These are phyloP conservation scores for Cystobasidium ongulense DNA, from an alignment of 768 basidiomycete species.

Conservation along the genomic window DNA sequence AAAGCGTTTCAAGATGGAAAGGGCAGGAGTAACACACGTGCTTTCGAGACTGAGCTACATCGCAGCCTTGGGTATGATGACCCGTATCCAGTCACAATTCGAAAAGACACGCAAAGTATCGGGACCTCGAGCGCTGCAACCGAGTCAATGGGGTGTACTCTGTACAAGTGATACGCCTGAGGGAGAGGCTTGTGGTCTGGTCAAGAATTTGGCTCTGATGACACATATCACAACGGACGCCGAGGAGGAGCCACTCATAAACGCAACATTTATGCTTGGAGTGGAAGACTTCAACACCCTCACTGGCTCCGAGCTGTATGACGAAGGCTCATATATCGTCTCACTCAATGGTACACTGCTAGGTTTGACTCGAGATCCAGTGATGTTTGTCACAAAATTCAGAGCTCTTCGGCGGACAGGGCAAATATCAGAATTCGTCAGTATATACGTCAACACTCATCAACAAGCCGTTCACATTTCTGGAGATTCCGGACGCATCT, in stretches of 20 bases:
- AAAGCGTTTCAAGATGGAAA: slow-evolving; percentile 97
- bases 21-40: slow-evolving; percentile 96
- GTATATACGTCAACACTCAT: slow-evolving; percentile 91
- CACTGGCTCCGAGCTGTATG: slow-evolving; percentile 92
- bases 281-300: slow-evolving; percentile 91
- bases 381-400: slow-evolving; percentile 79
- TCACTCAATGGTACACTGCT: slow-evolving; percentile 95
- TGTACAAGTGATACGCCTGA: slow-evolving; percentile 98
- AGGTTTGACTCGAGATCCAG: slow-evolving; percentile 77
- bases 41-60: slow-evolving; percentile 91
- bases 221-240: slow-evolving; percentile 99
- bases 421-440: slow-evolving; percentile 88
- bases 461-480: slow-evolving; percentile 92
- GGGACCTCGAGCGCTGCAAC: slow-evolving; percentile 90
- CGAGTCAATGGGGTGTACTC: slow-evolving; percentile 97
- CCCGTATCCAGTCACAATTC: slow-evolving; percentile 94
- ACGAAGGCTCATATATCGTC: slow-evolving; percentile 82
- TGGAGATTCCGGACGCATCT: slow-evolving; percentile 93
- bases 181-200: slow-evolving; percentile 97
- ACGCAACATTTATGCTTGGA: slow-evolving; percentile 86
- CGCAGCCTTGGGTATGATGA: slow-evolving; percentile 99
- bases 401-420: slow-evolving; percentile 85
- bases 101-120: slow-evolving; percentile 99
- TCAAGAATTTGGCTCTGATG: slow-evolving; percentile 98
- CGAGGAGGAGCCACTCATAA: slow-evolving; percentile 85